Conservation (phyloP, 768 basidiomycete genomes). For the Termitomyces sp. region DNA sequence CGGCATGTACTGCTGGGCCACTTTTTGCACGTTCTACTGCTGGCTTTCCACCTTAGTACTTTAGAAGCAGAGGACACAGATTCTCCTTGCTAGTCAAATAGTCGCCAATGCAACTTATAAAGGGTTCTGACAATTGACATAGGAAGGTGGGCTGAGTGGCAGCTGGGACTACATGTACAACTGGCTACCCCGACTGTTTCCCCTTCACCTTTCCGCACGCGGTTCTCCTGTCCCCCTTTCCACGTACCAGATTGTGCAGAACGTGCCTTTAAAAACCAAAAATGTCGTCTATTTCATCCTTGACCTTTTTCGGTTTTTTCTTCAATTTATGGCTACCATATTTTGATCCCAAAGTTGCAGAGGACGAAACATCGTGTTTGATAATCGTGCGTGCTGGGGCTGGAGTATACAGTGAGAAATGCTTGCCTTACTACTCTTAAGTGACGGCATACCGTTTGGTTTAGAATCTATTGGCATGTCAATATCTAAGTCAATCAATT, state of each 20-base stretch:
- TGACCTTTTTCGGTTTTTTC: slow-evolving; percentile 34
- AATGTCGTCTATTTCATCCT: slow-evolving; percentile 67
- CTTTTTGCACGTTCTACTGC: slow-evolving; percentile 14
- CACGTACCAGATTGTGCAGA: too few relatives aligned
- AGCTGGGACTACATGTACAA: too few relatives aligned
- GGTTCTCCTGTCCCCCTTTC: too few relatives aligned
- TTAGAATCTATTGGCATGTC: background rate
- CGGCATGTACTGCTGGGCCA: slow-evolving; percentile 22
- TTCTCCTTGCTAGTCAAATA: background rate
- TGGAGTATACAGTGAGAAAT: background rate
- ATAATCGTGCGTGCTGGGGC: slow-evolving; percentile 4
- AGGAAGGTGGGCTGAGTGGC: background rate
- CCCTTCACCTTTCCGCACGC: too few relatives aligned
- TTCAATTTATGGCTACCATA: slow-evolving; percentile 13
- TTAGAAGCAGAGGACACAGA: slow-evolving; percentile 5
- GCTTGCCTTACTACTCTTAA: background rate
- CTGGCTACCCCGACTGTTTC: too few relatives aligned
- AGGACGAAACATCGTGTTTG: background rate
- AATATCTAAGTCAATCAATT: background rate
- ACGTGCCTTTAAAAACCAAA: slow-evolving; percentile 36
- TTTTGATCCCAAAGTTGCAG: background rate
- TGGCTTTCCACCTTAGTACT: slow-evolving; percentile 16
- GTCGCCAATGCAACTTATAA: too few relatives aligned
- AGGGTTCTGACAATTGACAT: background rate
- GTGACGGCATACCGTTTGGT: background rate